Base-by-base conservation (phyloP, 1,284 basidiomycete genomes). In the Caloboletus inedulis region DNA sequence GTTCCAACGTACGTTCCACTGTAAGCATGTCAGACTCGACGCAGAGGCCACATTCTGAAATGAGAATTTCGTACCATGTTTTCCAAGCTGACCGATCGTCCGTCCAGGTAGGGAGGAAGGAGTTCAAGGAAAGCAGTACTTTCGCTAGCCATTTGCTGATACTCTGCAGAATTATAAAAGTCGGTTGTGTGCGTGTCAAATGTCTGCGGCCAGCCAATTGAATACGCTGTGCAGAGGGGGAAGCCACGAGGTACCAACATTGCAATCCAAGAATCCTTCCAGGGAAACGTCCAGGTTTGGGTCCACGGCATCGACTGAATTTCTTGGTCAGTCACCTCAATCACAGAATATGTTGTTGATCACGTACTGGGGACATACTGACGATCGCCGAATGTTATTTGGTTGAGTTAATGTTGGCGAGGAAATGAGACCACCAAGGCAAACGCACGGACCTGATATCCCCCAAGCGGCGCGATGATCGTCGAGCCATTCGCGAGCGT, bases 401-500 rank as follows among this genome's bases (percentile, higher is more conserved):
- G 21, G 43, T 51, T 16, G 36, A n/a, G 9, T 49, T 8, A 43
- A 30, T 10, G 42, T 23, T 9, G 34, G 14, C 30, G 41, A 37
- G 34, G 37, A 30, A 33, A 37, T 21, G 16, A 36, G 18, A 44
- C 31, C 10, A 47, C 19, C 34, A 9, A 43, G 21, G 12, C 4
- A 40, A 23, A 47, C 27, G 30, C 7, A 60, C 73, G 27, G 52
- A 81, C 82, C 74, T 73, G 87, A 70, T 93, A 93, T 4, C 91
- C 91, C 19, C 73, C 73, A 9, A 90, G 72, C 21, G 88, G 87
- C 23, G 82, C 87, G 1, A 76, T 66, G 41, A 94, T 72, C n/a
- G 71, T 80, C 2, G 84, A 79, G 41, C 85, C 85, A 62, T 94
- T 89, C 4, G 89, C 87, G 29, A 91, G 75, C 23, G 77, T 77